phyloP scores from a whole-genome alignment of 768 basidiomycete genomes.

The Tulasnella sp. region DNA sequence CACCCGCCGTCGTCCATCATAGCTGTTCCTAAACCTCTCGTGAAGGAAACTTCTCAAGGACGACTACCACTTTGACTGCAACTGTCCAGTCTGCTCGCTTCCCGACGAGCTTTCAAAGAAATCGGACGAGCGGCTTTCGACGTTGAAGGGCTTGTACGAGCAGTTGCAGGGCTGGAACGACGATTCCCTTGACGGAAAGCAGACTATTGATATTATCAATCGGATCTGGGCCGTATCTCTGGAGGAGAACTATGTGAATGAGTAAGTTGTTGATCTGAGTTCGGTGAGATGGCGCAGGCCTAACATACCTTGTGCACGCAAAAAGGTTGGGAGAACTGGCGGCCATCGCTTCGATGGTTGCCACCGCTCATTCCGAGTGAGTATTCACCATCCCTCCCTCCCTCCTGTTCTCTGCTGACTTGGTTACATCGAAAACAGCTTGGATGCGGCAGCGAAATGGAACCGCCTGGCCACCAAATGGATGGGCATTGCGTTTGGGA shows the following conservation, averaged over 20 bases:
- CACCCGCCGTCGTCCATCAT: neutral
- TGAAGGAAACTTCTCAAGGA: conserved; percentile 42
- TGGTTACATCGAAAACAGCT: neutral
- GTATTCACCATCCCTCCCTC: neutral
- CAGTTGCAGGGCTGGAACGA: conserved; percentile 46
- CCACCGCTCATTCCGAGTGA: neutral
- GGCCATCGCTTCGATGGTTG: neutral
- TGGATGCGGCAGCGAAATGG: neutral
- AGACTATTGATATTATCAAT: conserved; percentile 43
- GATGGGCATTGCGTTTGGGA: neutral
- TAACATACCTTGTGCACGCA: neutral
- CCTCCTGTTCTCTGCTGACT: neutral
- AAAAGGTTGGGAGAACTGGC: neutral
- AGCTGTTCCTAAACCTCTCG: conserved; percentile 10
- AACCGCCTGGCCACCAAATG: neutral
- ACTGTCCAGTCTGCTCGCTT: conserved; percentile 53
- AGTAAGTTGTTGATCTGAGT: conserved; percentile 24
- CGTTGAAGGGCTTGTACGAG: conserved; percentile 41
- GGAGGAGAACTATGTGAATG: conserved; percentile 59
- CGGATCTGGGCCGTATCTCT: conserved; percentile 52
- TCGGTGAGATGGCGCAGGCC: neutral
- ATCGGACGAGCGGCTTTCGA: conserved; percentile 45
- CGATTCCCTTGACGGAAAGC: conserved; percentile 38
- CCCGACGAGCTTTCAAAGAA: conserved; percentile 39
- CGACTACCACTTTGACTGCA: conserved; percentile 52